Conservation (phyloP, 1,139 yeast genomes). For the Debaryomycetaceae sp. region DNA sequence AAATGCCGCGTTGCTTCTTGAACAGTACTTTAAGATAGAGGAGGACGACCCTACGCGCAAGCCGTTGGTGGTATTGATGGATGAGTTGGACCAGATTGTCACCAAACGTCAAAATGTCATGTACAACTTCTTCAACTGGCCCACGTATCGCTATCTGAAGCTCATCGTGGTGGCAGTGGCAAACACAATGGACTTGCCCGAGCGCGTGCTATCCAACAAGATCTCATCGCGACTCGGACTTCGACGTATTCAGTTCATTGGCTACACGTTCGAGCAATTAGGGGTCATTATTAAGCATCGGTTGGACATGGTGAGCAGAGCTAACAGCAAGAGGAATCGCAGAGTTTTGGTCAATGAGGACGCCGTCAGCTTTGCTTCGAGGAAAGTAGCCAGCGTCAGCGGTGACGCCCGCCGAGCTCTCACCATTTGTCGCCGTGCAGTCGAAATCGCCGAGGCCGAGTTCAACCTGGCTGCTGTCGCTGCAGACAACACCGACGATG, state of each 20-base stretch:
- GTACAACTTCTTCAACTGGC: constrained; percentile 98
- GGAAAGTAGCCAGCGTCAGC: constrained; percentile 92
- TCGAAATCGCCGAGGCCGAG: constrained; percentile 76
- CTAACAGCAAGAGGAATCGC: constrained; percentile 17
- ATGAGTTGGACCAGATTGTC: constrained; percentile 89
- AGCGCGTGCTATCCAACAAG: constrained; percentile 79
- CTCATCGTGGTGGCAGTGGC: constrained; percentile 90
- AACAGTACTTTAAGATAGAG: constrained; percentile 30
- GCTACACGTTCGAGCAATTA: constrained; percentile 79
- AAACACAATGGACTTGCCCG: constrained; percentile 96
- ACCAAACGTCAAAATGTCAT: constrained; percentile 81
- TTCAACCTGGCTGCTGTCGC: constrained; percentile 24
- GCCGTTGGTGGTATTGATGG: constrained; percentile 77
- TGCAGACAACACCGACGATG: not conserved
- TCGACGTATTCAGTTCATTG: constrained; percentile 81
- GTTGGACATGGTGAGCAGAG: constrained; percentile 50
- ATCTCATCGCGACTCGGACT: constrained; percentile 89
- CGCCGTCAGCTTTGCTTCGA: constrained; percentile 87
- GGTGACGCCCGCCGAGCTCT: constrained; percentile 97
- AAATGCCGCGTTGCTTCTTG: constrained; percentile 49
- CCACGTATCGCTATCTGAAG: constrained; percentile 74
- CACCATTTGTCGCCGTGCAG: constrained; percentile 84
- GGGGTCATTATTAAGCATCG: constrained; percentile 71
- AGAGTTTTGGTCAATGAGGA: constrained; percentile 55
- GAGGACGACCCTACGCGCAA: constrained; percentile 20